Evolutionary conservation across 192 early-diverging fungal genomes (phyloP).

Genomic region (Coemansia sp.): DNA sequence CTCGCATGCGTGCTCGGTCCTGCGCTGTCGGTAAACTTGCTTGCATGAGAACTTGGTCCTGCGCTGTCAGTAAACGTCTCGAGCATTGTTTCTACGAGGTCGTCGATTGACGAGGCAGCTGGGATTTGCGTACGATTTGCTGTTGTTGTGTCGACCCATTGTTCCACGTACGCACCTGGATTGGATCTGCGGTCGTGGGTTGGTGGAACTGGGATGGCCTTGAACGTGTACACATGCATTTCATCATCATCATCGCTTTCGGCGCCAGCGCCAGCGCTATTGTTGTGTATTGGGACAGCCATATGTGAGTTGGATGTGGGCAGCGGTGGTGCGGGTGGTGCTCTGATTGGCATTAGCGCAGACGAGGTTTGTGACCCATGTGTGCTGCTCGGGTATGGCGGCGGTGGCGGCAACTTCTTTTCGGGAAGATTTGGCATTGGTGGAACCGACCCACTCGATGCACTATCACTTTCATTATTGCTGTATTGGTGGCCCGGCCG

Average conservation of each 20-base stretch:
- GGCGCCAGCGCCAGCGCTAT: neutral
- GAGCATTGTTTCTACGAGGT: constrained; percentile 30
- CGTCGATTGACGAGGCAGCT: constrained; percentile 25
- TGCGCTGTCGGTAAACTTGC: neutral
- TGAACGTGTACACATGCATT: constrained; percentile 2
- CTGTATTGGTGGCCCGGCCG: constrained; percentile 27
- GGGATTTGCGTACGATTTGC: neutral
- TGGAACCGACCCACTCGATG: neutral
- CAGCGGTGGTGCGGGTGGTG: constrained; percentile 7
- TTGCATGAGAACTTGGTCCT: constrained; percentile 1
- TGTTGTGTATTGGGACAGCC: neutral
- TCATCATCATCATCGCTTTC: neutral
- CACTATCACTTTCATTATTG: neutral
- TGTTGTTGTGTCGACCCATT: constrained; percentile 14
- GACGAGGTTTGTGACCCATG: neutral
- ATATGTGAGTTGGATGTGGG: neutral
- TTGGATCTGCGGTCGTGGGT: no score
- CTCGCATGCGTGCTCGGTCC: neutral
- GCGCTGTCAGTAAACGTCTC: constrained; percentile 17
- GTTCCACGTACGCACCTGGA: constrained; percentile 8
- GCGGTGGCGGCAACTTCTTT: neutral
- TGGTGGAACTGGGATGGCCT: neutral
- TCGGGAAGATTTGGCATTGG: neutral
- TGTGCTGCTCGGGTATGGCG: neutral
- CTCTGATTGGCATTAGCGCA: neutral